These are phyloP conservation scores for Ustilago xerochloae DNA, from an alignment of 1,284 basidiomycete genomes.

Conservation along the genomic window DNA sequence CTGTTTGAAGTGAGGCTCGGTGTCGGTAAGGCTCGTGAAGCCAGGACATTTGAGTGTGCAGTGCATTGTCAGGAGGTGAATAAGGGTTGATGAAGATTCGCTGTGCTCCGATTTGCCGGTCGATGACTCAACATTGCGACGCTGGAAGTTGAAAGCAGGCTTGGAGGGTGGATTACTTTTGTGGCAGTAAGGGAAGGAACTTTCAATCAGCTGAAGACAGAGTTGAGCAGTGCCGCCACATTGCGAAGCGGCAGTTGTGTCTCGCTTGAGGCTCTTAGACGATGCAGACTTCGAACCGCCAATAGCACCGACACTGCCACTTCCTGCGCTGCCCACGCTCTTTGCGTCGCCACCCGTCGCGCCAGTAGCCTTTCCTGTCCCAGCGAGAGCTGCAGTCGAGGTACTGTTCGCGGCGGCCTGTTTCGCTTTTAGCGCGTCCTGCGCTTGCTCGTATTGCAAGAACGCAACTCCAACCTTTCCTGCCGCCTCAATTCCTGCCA, in stretches of 20 bases:
- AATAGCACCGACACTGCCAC: neutral
- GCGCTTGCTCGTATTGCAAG: neutral
- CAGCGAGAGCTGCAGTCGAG: neutral
- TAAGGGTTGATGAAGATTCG: neutral
- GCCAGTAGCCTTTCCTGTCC: neutral
- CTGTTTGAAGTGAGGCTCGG: neutral
- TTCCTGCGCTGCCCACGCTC: neutral
- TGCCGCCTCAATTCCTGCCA: conserved; percentile 1
- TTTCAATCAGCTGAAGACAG: conserved; percentile 4
- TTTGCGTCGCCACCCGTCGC: neutral
- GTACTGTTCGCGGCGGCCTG: neutral
- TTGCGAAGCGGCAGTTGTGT: neutral
- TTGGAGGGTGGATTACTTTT: neutral
- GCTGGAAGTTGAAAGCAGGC: neutral
- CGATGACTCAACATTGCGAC: neutral
- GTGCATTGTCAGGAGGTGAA: conserved; percentile 7
- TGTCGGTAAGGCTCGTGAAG: neutral
- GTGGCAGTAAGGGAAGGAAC: conserved; percentile 3
- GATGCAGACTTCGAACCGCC: too few species aligned
- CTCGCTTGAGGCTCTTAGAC: neutral
- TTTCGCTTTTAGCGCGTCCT: neutral
- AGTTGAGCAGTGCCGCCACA: conserved; percentile 2
- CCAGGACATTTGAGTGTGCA: conserved; percentile 17
- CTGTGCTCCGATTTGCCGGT: neutral
- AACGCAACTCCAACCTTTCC: conserved; percentile 1